phyloP scores from a whole-genome alignment of 2,329 filamentous ascomycete genomes.

The Hypoxylon sp. region DNA sequence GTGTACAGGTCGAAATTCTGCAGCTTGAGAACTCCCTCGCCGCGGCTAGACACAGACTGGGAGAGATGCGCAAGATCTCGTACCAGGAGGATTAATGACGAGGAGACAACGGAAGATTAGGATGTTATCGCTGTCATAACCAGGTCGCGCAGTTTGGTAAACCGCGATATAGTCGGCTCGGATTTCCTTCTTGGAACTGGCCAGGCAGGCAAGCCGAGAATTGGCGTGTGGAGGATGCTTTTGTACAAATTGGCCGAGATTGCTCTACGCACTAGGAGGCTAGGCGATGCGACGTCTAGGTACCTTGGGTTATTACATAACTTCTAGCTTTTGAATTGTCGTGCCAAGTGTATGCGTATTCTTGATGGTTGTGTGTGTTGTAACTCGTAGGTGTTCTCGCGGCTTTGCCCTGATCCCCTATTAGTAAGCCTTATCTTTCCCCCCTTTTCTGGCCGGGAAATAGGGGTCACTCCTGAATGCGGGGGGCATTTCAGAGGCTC shows the following conservation, averaged over 20 bases:
- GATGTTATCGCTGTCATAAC: neutral
- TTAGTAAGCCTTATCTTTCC: too few species aligned
- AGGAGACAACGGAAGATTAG: neutral
- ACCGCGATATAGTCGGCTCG: neutral
- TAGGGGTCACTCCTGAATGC: too few species aligned
- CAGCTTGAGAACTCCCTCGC: slow-evolving; percentile 90
- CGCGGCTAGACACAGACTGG: slow-evolving; percentile 82
- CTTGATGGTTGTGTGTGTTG: too few species aligned
- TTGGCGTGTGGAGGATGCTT: neutral
- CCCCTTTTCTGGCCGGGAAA: too few species aligned
- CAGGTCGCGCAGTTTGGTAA: neutral
- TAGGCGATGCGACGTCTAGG: neutral
- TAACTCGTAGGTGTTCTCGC: too few species aligned
- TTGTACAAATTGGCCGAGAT: slow-evolving; percentile 4
- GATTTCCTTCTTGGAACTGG: neutral
- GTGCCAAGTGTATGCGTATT: too few species aligned
- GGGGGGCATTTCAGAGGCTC: too few species aligned
- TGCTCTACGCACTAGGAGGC: neutral
- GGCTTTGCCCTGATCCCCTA: too few species aligned
- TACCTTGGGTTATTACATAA: neutral
- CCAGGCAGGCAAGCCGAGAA: neutral
- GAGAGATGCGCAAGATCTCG: slow-evolving; percentile 98
- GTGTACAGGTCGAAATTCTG: slow-evolving; percentile 87
- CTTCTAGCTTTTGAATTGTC: neutral
- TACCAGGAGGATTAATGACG: slow-evolving; percentile 79